Evolutionary conservation across 2,329 filamentous ascomycete species (phyloP).

Genomic region (Penicillium sp.): DNA sequence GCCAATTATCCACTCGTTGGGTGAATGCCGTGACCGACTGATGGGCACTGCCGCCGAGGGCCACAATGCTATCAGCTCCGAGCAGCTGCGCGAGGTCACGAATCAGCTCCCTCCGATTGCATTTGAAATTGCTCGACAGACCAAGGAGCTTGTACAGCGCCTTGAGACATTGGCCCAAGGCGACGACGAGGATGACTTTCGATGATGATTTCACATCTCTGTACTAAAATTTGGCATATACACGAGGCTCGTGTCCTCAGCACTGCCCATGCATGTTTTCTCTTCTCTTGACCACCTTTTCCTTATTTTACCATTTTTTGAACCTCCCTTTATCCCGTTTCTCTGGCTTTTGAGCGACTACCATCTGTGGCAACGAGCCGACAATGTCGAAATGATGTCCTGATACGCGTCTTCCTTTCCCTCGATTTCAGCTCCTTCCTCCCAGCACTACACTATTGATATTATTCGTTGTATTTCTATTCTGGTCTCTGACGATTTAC

Average conservation of each 20-base stretch:
- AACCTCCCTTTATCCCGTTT: slow-evolving; percentile 1
- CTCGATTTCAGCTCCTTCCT: slow-evolving; percentile 7
- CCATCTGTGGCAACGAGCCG: slow-evolving; percentile 23
- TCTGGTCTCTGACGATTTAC: slow-evolving; percentile 3
- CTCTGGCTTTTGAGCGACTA: slow-evolving; percentile 24
- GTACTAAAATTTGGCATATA: slow-evolving; percentile 1
- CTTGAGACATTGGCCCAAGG: slow-evolving; percentile 41
- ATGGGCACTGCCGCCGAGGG: slow-evolving; percentile 60
- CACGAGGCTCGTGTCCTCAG: neutral
- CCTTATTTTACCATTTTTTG: slow-evolving; percentile 3
- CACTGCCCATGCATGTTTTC: slow-evolving; percentile 1
- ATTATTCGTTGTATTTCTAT: slow-evolving; percentile 22
- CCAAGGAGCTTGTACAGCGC: slow-evolving; percentile 64
- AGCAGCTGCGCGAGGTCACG: slow-evolving; percentile 54
- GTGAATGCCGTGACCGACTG: slow-evolving; percentile 61
- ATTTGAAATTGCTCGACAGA: slow-evolving; percentile 79
- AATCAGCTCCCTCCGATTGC: slow-evolving; percentile 74
- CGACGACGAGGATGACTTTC: slow-evolving; percentile 41
- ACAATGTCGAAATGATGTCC: slow-evolving; percentile 27
- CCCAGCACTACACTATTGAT: slow-evolving; percentile 10
- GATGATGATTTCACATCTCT: slow-evolving; percentile 20
- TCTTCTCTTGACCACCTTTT: slow-evolving; percentile 5
- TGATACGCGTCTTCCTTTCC: slow-evolving; percentile 15
- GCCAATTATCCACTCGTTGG: slow-evolving; percentile 47
- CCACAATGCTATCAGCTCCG: slow-evolving; percentile 53